phyloP scores from a whole-genome alignment of 1,284 basidiomycete genomes.

The Rhodotorula glutinis region DNA sequence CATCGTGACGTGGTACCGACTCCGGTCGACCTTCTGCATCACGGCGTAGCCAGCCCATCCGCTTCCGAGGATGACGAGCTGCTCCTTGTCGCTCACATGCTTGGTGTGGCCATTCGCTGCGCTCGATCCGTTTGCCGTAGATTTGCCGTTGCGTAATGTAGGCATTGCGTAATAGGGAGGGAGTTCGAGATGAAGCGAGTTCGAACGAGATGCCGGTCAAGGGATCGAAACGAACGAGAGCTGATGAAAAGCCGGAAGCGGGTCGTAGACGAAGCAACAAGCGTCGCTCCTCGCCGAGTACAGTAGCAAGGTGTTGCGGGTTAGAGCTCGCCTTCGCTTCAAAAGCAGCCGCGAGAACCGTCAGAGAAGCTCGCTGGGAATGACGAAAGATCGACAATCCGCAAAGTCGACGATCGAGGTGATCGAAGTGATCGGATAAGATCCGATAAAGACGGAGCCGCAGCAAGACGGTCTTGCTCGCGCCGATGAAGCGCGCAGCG shows the following conservation, averaged over 20 bases:
- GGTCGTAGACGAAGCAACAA: too few species aligned
- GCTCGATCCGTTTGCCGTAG: not conserved
- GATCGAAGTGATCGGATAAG: constrained; percentile 1
- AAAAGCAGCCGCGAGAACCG: too few species aligned
- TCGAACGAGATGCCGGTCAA: too few species aligned
- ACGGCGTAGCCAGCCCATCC: constrained; percentile 10
- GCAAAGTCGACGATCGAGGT: not conserved
- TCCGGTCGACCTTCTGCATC: constrained; percentile 46
- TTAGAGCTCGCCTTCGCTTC: too few species aligned
- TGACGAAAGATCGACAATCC: not conserved
- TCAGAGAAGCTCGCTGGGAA: not conserved
- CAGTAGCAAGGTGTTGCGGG: too few species aligned
- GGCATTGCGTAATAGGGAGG: not conserved
- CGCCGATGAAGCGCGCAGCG: too few species aligned
- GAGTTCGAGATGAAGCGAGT: not conserved
- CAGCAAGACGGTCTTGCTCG: too few species aligned
- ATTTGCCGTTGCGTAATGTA: not conserved
- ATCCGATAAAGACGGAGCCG: not conserved
- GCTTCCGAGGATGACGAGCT: constrained; percentile 71
- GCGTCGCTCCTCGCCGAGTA: too few species aligned
- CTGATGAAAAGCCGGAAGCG: too few species aligned
- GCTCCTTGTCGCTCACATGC: constrained; percentile 49
- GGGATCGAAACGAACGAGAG: too few species aligned
- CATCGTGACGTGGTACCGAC: constrained; percentile 38
- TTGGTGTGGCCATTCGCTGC: not conserved